Conservation (phyloP, 805 yeast genomes). For the Candida berthetii region DNA sequence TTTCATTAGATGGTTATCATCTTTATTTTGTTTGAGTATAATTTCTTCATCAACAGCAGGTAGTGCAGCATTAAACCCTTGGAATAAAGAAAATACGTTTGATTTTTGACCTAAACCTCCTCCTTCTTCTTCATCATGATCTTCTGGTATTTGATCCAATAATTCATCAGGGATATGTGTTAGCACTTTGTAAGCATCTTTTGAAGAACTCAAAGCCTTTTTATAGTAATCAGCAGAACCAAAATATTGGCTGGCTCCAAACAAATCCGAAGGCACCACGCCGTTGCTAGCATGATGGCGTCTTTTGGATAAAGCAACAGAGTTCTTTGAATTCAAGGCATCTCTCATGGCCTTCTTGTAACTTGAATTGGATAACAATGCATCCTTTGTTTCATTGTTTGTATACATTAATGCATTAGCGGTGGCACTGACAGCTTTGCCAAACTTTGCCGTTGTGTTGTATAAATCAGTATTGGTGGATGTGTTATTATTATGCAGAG, state of each 20-base stretch:
- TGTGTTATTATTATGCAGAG: no score
- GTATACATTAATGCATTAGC: conserved; percentile 42
- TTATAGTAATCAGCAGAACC: conserved; percentile 26
- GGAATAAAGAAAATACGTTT: conserved; percentile 48
- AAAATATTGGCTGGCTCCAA: conserved; percentile 8
- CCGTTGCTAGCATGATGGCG: conserved; percentile 10
- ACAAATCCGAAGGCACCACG: conserved; percentile 6
- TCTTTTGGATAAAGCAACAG: conserved; percentile 8
- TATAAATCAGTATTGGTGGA: conserved; percentile 13
- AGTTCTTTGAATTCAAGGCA: conserved; percentile 24
- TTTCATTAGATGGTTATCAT: conserved; percentile 13
- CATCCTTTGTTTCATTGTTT: conserved; percentile 20
- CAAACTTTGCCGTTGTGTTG: conserved; percentile 28
- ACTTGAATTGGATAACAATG: conserved; percentile 29
- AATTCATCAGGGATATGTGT: conserved; percentile 57
- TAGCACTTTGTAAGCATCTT: conserved; percentile 40
- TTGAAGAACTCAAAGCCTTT: conserved; percentile 26
- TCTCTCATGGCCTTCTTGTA: conserved; percentile 43
- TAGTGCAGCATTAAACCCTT: conserved; percentile 59
- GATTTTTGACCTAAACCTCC: conserved; percentile 8
- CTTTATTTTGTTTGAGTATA: conserved; percentile 13
- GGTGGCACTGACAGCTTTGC: conserved; percentile 47
- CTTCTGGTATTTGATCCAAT: conserved; percentile 43
- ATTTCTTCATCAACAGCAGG: conserved; percentile 44
- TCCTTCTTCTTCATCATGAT: conserved; percentile 1